Evolutionary conservation across 352 stramenopile genomes (phyloP).

Genomic region (Phytophthora podocarpi): DNA sequence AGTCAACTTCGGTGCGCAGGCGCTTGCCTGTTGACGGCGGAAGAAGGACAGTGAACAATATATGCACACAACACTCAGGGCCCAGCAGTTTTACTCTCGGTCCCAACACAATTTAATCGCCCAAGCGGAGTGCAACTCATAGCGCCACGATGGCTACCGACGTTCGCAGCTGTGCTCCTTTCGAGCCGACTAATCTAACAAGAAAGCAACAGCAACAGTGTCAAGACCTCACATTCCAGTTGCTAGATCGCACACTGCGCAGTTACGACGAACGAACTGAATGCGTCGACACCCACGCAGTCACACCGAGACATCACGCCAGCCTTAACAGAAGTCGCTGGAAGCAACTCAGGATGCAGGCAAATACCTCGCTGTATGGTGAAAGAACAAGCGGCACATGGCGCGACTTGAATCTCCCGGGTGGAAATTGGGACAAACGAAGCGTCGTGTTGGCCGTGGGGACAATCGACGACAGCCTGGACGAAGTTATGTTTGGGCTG

Average conservation of each 20-base stretch:
- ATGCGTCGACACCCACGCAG: constrained; percentile 5
- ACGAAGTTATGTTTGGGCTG: constrained; percentile 31
- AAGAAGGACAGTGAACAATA: too few relatives aligned
- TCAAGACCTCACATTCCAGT: constrained; percentile 20
- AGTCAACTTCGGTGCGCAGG: constrained; percentile 9
- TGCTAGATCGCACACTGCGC: constrained; percentile 36
- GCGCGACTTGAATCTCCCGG: constrained; percentile 24
- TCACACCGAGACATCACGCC: constrained; percentile 10
- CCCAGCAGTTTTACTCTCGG: too few relatives aligned
- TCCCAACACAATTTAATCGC: constrained; percentile 7
- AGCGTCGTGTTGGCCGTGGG: constrained; percentile 17
- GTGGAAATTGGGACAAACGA: constrained; percentile 28
- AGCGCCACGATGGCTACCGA: background rate
- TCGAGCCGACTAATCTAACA: constrained; percentile 1
- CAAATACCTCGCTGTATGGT: constrained; percentile 26
- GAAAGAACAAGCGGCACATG: constrained; percentile 7
- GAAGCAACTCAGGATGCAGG: constrained; percentile 30
- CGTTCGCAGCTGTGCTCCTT: too few relatives aligned
- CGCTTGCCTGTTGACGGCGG: too few relatives aligned
- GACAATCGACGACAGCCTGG: constrained; percentile 21
- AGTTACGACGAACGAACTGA: constrained; percentile 28
- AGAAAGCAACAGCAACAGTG: constrained; percentile 17
- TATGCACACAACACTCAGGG: too few relatives aligned
- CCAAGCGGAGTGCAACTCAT: constrained; percentile 1
- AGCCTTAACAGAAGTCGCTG: constrained; percentile 30